Base-by-base conservation (phyloP, 768 basidiomycete genomes). In the button mushroom (Agaricus bisporus) region DNA sequence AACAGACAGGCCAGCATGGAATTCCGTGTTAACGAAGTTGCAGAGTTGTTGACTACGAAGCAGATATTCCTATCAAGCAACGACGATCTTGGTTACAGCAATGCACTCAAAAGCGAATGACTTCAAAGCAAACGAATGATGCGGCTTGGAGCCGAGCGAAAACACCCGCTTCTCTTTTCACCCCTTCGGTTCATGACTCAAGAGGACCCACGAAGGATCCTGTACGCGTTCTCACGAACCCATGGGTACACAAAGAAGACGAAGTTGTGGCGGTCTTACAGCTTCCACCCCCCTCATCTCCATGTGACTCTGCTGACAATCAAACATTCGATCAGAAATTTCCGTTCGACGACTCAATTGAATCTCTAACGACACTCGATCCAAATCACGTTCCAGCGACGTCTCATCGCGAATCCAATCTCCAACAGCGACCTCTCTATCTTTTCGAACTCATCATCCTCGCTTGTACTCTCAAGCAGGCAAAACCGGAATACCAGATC, bases 241-340 rank as follows among this genome's bases (percentile, higher is more conserved):
- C 52, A 25, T 47, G 45, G 18, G 45, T 47, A 25, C 38, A 53
- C 38, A 25, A 46, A 28, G 26, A 41, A 26, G 52, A 53, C 37
- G 45, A 53, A 32, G 52, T 53, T 41, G 52, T 53, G 45, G 52
- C 52, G 2, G 22, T 39, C 18, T 32, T 53, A 22, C 37, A 17
- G 1, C 17, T 53, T 12, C 44, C 52, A 29, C 26, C 37, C 1
- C 38, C 45, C 5, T 25, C 15, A 14, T n/a, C 17, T 3, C 17
- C 36, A 7, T 10, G 8, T 15, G 9, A 20, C 20, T 36, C 10
- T 37, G n/a, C 28, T 5, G 29, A 29, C 15, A 39, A 39, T 39
- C 38, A 39, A 14, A 39, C 17, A n/a, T 39, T 39, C 12, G 5
- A 39, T 17, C 12, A 39, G n/a, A 18, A 42, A 35, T 10, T 10